These are phyloP conservation scores for Sporothrix phasma DNA, from an alignment of 2,329 filamentous ascomycete genomes.

Conservation along the genomic window DNA sequence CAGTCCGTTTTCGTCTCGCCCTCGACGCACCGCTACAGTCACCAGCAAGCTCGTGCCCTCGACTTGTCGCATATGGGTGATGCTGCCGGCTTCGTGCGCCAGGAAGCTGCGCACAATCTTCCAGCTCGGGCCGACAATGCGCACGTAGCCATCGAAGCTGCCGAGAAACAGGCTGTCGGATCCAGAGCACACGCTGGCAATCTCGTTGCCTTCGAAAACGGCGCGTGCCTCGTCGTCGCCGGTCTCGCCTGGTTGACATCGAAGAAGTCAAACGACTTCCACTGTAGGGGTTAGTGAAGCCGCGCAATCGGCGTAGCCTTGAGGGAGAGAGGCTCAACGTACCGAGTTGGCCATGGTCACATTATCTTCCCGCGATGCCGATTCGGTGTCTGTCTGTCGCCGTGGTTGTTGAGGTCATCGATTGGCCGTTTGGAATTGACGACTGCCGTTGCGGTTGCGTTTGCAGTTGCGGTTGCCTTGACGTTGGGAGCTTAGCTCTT, in stretches of 20 bases:
- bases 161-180: constrained; percentile 86
- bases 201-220: constrained; percentile 72
- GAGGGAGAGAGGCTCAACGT: constrained; percentile 9
- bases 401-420: neutral
- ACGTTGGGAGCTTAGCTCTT: constrained; percentile 3
- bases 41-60: constrained; percentile 78
- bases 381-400: neutral
- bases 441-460: neutral
- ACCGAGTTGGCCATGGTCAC: constrained; percentile 28
- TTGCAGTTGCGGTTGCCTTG: constrained; percentile 4
- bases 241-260: constrained; percentile 79
- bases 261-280: constrained; percentile 99
- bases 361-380: constrained; percentile 17
- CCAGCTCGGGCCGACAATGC: constrained; percentile 79
- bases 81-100: constrained; percentile 68
- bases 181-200: constrained; percentile 75
- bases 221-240: constrained; percentile 68
- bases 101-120: constrained; percentile 80
- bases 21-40: constrained; percentile 55
- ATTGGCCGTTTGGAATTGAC: neutral
- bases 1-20: neutral
- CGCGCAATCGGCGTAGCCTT: too few species aligned
- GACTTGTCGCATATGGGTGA: constrained; percentile 88
- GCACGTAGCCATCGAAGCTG: constrained; percentile 72
- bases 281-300: constrained; percentile 48